Base-by-base conservation (phyloP, 352 stramenopile species). In the Pythium folliculosum region DNA sequence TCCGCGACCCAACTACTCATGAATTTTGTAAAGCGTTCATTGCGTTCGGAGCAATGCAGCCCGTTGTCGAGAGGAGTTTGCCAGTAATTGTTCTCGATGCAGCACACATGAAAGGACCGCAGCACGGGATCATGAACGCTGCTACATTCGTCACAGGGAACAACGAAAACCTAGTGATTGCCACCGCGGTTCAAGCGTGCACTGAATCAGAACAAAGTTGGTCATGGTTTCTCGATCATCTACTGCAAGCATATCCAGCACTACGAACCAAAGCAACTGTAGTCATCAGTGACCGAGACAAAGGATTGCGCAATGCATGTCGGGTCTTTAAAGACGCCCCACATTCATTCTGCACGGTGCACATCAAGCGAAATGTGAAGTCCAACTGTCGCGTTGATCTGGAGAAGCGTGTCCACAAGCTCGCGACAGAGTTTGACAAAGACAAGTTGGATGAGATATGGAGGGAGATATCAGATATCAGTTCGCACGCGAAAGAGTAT, bases 351-450 rank as follows among this genome's bases (percentile, higher is more conserved):
- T 60, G 53, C 35, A 35, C 30, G 7, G 19, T 48, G 35, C 53
- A 60, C 32, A 60, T 60, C 53, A 60, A 60, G n/a, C 30, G 53
- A 19, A 60, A 60, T 30, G 53, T 60, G 10, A 60, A 60, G 21
- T 43, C 19, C 7, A 60, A 60, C 23, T 43, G 6, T 17, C 12
- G 35, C 17, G 19, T 45, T 25, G 37, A 60, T 48, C 30, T 60
- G 30, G 53, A 22, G 8, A 30, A 22, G 5, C 35, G 32, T n/a
- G 17, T 45, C 17, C 30, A 48, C 27, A 16, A 22, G 12, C 53
- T 60, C 19, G 30, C 53, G 30, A 60, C 22, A 13, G 16, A 23
- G 9, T 53, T 23, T 10, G 50, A 44, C 50, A 23, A 38, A 57
- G 25, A 43, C n/a, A 9, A 57, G 43, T 21, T 44, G 9, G 25